These are phyloP conservation scores for Pythium phragmiticola DNA, from an alignment of 352 stramenopile genomes.

Conservation along the genomic window DNA sequence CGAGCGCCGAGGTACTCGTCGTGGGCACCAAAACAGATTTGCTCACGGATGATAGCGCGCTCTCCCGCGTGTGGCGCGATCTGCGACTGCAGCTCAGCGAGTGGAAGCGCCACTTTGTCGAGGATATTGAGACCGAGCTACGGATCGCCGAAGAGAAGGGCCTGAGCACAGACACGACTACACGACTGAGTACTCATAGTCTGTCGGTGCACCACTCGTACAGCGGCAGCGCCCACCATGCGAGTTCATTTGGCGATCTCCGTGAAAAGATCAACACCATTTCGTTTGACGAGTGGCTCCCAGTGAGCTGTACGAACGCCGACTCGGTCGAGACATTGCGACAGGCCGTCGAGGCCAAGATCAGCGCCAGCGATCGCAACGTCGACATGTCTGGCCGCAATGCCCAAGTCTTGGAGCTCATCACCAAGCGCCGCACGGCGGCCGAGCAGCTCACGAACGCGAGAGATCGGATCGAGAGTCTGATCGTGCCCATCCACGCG, in stretches of 20 bases:
- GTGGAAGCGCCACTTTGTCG: conserved; percentile 23
- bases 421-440: conserved; percentile 6
- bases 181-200: not conserved
- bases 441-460: not conserved
- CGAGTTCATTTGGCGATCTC: conserved; percentile 17
- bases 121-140: conserved; percentile 17
- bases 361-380: conserved; percentile 17
- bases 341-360: conserved; percentile 11
- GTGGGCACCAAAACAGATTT: conserved; percentile 25
- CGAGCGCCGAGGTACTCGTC: conserved; percentile 17
- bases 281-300: conserved; percentile 18
- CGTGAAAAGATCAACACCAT: conserved; percentile 21
- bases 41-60: conserved; percentile 4
- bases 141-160: conserved; percentile 17
- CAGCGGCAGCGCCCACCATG: conserved; percentile 22
- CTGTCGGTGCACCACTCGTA: conserved; percentile 17
- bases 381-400: conserved; percentile 23
- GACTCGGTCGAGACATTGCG: conserved; percentile 7
- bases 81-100: conserved; percentile 16
- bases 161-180: not conserved
- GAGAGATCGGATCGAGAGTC: conserved; percentile 15
- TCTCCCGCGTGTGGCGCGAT: conserved; percentile 13
- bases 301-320: conserved; percentile 15
- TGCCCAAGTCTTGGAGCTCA: conserved; percentile 11
- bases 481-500: conserved; percentile 11